Conservation (phyloP, 805 yeast species). For the Candida rishiriensis region DNA sequence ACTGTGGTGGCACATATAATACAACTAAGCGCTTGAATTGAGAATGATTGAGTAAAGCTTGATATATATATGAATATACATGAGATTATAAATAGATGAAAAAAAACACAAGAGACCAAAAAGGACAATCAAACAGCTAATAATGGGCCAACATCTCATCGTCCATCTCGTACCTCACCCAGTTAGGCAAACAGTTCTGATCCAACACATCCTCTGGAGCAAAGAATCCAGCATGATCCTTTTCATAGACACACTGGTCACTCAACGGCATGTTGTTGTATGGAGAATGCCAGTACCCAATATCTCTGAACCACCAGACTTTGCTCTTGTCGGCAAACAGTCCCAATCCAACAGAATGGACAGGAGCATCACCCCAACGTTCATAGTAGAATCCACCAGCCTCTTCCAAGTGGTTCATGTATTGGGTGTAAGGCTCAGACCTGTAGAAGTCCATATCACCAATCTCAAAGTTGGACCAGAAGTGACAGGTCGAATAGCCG, state of each 20-base stretch:
- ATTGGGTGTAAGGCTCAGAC: conserved; percentile 57
- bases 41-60: no score
- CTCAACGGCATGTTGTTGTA: conserved; percentile 41
- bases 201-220: conserved; percentile 33
- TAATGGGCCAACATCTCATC: not conserved
- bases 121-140: no score
- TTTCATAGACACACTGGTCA: conserved; percentile 13
- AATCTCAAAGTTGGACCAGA: conserved; percentile 83
- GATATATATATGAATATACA: no score
- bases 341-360: conserved; percentile 44
- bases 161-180: conserved; percentile 44
- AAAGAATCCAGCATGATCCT: conserved; percentile 19
- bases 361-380: conserved; percentile 57
- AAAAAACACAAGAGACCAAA: no score
- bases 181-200: conserved; percentile 67
- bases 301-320: conserved; percentile 50
- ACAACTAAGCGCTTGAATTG: no score
- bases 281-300: conserved; percentile 46
- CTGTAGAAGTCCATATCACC: conserved; percentile 73
- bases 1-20: no score
- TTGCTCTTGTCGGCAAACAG: conserved; percentile 41
- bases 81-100: no score
- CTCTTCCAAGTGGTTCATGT: conserved; percentile 60
- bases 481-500: conserved; percentile 78
- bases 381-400: conserved; percentile 80